Conservation (phyloP, 768 basidiomycete species). For the Pleurotus sapidus region DNA sequence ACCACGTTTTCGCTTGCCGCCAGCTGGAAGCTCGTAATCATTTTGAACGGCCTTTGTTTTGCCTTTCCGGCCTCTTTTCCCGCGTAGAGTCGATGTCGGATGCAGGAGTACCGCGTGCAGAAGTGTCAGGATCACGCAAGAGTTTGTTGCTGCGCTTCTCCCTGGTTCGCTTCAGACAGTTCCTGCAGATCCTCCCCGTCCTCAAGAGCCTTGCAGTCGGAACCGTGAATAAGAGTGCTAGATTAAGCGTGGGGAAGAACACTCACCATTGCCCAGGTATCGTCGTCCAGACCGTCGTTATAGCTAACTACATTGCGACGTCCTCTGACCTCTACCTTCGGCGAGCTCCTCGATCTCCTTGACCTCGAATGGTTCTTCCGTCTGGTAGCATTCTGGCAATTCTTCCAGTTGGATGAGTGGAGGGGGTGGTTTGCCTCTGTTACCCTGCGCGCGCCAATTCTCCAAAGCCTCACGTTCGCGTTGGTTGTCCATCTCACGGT, state of each 20-base stretch:
- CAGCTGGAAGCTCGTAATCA: constrained; percentile 35
- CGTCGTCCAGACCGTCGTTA: constrained; percentile 91
- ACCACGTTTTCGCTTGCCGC: constrained; percentile 67
- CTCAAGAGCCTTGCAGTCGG: constrained; percentile 56
- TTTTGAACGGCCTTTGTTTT: constrained; percentile 42
- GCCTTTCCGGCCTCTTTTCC: constrained; percentile 64
- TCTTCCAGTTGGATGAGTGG: constrained; percentile 85
- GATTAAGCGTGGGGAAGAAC: background rate
- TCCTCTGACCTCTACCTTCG: constrained; percentile 86
- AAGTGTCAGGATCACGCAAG: constrained; percentile 55
- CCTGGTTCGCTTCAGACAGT: constrained; percentile 61
- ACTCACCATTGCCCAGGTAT: constrained; percentile 85
- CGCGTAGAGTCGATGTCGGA: constrained; percentile 58
- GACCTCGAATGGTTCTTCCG: constrained; percentile 73
- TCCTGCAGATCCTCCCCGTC: constrained; percentile 81
- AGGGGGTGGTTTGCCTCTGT: constrained; percentile 74
- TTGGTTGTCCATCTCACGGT: constrained; percentile 79
- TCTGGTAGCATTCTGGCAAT: constrained; percentile 89
- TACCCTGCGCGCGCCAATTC: constrained; percentile 68
- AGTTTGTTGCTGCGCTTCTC: constrained; percentile 65
- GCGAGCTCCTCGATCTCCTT: constrained; percentile 59
- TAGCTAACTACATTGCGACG: constrained; percentile 85
- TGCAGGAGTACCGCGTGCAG: constrained; percentile 61
- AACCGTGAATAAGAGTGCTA: background rate
- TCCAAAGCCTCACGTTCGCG: constrained; percentile 67